Conservation (phyloP, 768 basidiomycete species). For the Chalciporus piperatus region DNA sequence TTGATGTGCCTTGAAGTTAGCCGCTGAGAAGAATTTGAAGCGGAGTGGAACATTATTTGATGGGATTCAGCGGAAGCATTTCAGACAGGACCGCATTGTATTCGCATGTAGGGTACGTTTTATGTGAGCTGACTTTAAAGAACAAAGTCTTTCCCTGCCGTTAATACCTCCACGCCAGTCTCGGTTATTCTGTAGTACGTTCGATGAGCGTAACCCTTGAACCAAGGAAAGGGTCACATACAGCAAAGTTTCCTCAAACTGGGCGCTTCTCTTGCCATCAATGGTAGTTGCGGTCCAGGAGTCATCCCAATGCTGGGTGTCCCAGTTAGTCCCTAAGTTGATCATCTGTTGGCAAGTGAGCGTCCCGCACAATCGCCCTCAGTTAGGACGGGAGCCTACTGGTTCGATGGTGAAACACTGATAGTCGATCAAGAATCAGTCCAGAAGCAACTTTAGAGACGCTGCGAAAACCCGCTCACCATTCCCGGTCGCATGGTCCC, state of each 20-base stretch:
- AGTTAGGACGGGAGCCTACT: slow-evolving; percentile 35
- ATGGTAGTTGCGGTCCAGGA: slow-evolving; percentile 95
- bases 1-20: slow-evolving; percentile 24
- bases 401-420: slow-evolving; percentile 79
- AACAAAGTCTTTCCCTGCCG: slow-evolving; percentile 44
- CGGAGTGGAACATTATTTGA: slow-evolving; percentile 15
- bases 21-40: slow-evolving; percentile 20
- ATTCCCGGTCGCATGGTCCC: slow-evolving; percentile 94
- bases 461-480: slow-evolving; percentile 45
- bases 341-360: slow-evolving; percentile 66
- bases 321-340: slow-evolving; percentile 79
- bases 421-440: slow-evolving; percentile 4
- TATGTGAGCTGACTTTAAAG: slow-evolving; percentile 20
- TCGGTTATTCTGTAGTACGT: slow-evolving; percentile 72
- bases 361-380: slow-evolving; percentile 1
- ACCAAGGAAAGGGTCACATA: slow-evolving; percentile 41
- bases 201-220: slow-evolving; percentile 14
- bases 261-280: slow-evolving; percentile 89
- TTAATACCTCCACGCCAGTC: slow-evolving; percentile 84
- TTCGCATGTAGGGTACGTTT: slow-evolving; percentile 23
- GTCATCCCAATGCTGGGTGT: slow-evolving; percentile 84
- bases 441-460: neutral
- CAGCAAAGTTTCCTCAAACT: slow-evolving; percentile 97
- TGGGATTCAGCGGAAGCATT: slow-evolving; percentile 14
- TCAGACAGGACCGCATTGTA: slow-evolving; percentile 16